These are phyloP conservation scores for Skeletonema menzelii DNA, from an alignment of 108 stramenopile species.

Conservation along the genomic window DNA sequence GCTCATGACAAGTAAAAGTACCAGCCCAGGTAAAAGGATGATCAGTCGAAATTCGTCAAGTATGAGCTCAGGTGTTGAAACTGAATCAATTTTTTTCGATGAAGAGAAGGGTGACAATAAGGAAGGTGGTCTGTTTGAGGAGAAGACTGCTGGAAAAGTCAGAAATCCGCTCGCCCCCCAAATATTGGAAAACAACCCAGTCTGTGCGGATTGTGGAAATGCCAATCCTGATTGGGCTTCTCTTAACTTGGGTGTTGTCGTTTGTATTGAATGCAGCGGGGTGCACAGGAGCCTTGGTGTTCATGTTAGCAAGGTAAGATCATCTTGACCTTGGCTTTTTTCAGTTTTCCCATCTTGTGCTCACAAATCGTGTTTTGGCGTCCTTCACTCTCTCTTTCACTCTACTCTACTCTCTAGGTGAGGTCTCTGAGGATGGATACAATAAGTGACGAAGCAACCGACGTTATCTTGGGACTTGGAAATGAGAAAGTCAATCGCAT, in stretches of 20 bases:
- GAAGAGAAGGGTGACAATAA: constrained; percentile 19
- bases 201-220: constrained; percentile 84
- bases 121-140: constrained; percentile 10
- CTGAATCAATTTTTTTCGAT: constrained; percentile 53
- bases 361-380: neutral
- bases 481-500: constrained; percentile 78
- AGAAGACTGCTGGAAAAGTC: constrained; percentile 9
- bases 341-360: neutral
- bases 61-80: constrained; percentile 9
- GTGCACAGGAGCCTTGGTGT: constrained; percentile 97
- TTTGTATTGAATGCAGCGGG: constrained; percentile 98
- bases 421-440: constrained; percentile 77
- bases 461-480: constrained; percentile 63
- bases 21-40: constrained; percentile 15
- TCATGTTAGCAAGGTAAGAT: constrained; percentile 94
- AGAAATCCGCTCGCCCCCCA: constrained; percentile 50
- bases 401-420: no score
- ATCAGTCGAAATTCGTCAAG: neutral
- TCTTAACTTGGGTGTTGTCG: constrained; percentile 82
- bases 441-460: constrained; percentile 61
- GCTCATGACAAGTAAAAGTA: constrained; percentile 26
- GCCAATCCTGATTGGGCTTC: constrained; percentile 85
- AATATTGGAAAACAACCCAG: constrained; percentile 66
- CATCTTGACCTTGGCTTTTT: constrained; percentile 18
- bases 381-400: no score